Base-by-base conservation (phyloP, 2,329 filamentous ascomycete genomes). In the Rhexocercosporidium sp. region DNA sequence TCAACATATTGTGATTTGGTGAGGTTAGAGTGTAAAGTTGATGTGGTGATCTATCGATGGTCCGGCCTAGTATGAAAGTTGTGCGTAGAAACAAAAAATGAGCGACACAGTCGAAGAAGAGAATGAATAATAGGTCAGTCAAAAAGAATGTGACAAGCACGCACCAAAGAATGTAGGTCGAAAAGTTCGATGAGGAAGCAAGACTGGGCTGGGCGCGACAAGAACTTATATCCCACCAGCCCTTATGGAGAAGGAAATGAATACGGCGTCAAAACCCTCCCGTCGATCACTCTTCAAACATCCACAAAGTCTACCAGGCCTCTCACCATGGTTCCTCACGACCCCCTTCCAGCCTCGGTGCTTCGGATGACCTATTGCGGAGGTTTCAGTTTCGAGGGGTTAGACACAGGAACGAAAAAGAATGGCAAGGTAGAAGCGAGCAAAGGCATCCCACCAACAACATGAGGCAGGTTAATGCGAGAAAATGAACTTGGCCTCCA, bases 41-140 rank as follows among this genome's bases (percentile, higher is more conserved):
- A 57, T 67, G 56, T 63, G 62, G 61, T 67, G 53, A 39, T 22
- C 59, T 54, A 47, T 63, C 53, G 66, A 66, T 69, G 69, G 70
- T 60, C 71, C 71, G 56, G 70, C 70, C 71, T 67, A 64, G 53
- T 31, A 29, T 66, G 64, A 69, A 63, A 49, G 31, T 73, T 67
- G 61, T 65, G 64, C 66, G 60, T 56, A 66, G 67, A 63, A 70
- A 68, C 49, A 64, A 67, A 66, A 66, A 72, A 68, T 62, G 65
- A 65, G 51, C 71, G 73, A 74, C 73, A 49, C 71, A 74, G 73
- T 73, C 71, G 71, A 37, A 66, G 62, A 70, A 74, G 70, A 65
- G 69, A 74, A 71, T 67, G 70, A 67, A 73, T 69, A 66, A 71
- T 66, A 69, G 46, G 46, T 67, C 60, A 69, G 67, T 60, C 37